phyloP scores from a whole-genome alignment of 2,329 filamentous ascomycete genomes.

The Phyllosticta citrichinensis region DNA sequence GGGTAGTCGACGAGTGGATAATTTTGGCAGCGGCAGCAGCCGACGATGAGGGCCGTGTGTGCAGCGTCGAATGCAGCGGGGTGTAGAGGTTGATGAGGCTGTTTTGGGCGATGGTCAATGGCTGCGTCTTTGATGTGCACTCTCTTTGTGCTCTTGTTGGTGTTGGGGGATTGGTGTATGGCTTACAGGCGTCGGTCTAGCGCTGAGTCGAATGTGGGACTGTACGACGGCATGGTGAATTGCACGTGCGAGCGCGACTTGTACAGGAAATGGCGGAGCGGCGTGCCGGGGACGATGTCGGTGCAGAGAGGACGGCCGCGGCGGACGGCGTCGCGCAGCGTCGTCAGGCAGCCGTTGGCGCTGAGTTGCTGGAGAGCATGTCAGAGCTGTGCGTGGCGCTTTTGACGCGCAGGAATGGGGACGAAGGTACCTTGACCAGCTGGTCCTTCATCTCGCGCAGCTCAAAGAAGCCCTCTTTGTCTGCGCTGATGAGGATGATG shows the following conservation, averaged over 20 bases:
- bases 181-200: slow-evolving; percentile 53
- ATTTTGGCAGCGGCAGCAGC: slow-evolving; percentile 53
- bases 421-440: slow-evolving; percentile 42
- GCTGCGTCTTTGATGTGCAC: no score
- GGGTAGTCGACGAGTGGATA: slow-evolving; percentile 65
- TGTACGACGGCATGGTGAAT: slow-evolving; percentile 80
- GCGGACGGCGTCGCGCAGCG: slow-evolving; percentile 62
- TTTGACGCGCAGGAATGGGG: background rate
- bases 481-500: slow-evolving; percentile 81
- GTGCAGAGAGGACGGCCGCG: slow-evolving; percentile 60
- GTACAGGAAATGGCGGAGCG: slow-evolving; percentile 86
- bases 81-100: slow-evolving; percentile 77
- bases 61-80: slow-evolving; percentile 72
- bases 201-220: slow-evolving; percentile 53
- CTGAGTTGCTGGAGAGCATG: slow-evolving; percentile 52
- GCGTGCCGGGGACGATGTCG: slow-evolving; percentile 70
- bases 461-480: slow-evolving; percentile 89
- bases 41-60: slow-evolving; percentile 66
- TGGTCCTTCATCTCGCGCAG: slow-evolving; percentile 62
- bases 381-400: no score
- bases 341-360: slow-evolving; percentile 62
- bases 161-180: no score
- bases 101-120: background rate
- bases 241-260: slow-evolving; percentile 93
- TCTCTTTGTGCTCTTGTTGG: background rate